Percentiles rank a stretch among this genome's conserved stretches.
Conservation (phyloP, 2,329 filamentous ascomycete species). For the Colletotrichum sp. region DNA sequence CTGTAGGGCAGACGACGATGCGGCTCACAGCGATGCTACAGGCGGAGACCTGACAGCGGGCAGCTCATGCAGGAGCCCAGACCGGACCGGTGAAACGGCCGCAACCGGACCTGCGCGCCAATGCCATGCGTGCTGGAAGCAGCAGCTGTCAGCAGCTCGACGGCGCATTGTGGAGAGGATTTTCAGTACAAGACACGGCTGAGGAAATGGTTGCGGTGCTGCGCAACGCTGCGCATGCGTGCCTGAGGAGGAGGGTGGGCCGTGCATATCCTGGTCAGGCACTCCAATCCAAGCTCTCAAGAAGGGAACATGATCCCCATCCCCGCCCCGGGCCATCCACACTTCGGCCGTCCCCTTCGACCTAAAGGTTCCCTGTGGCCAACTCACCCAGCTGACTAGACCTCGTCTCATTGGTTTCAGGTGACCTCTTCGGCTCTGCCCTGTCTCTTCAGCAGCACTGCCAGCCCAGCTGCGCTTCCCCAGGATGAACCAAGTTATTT, state of each 20-base stretch:
- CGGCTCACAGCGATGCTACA: neutral
- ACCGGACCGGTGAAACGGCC: constrained; percentile 5
- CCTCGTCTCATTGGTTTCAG: constrained; percentile 23
- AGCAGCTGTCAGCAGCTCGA: neutral
- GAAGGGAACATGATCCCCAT: constrained; percentile 6
- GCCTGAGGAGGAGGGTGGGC: neutral
- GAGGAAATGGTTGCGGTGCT: neutral
- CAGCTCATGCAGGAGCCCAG: constrained; percentile 6
- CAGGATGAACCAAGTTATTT: constrained; percentile 20
- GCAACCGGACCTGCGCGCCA: constrained; percentile 7
- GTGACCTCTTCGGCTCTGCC: neutral
- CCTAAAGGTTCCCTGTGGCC: neutral
- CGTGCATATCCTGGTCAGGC: constrained; percentile 12
- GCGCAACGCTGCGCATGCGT: neutral
- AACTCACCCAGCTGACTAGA: constrained; percentile 15
- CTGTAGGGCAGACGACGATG: neutral
- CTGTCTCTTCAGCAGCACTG: neutral
- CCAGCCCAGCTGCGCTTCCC: neutral
- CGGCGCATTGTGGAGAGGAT: neutral
- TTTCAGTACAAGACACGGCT: neutral
- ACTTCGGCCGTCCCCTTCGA: neutral
- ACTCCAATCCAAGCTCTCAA: constrained; percentile 1
- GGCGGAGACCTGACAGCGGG: neutral
- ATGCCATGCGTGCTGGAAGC: neutral
- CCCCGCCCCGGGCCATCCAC: constrained; percentile 18